phyloP scores from a whole-genome alignment of 768 basidiomycete species.

The Ephemerocybe angulata region DNA sequence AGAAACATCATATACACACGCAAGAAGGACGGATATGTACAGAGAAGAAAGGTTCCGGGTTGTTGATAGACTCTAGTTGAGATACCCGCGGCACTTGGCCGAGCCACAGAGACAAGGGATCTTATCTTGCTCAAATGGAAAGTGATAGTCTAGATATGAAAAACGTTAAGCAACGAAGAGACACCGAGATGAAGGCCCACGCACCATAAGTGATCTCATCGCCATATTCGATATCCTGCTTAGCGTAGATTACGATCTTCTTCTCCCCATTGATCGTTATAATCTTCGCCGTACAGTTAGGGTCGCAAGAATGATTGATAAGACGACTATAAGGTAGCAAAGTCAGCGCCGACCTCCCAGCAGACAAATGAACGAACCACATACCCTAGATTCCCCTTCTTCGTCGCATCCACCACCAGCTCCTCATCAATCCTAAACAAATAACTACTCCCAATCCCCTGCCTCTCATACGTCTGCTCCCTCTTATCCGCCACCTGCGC shows the following conservation, averaged over 20 bases:
- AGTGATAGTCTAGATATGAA: constrained; percentile 80
- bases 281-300: constrained; percentile 88
- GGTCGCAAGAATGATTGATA: constrained; percentile 98
- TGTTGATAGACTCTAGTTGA: constrained; percentile 67
- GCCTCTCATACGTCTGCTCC: constrained; percentile 94
- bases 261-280: constrained; percentile 89
- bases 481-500: constrained; percentile 95
- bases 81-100: constrained; percentile 87
- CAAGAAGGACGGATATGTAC: neutral
- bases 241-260: constrained; percentile 99
- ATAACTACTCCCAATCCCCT: constrained; percentile 97
- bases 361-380: constrained; percentile 29
- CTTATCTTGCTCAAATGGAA: constrained; percentile 98
- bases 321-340: constrained; percentile 59
- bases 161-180: neutral
- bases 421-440: constrained; percentile 98
- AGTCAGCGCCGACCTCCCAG: constrained; percentile 9
- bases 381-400: constrained; percentile 97
- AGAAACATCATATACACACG: neutral
- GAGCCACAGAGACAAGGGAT: constrained; percentile 92
- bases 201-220: constrained; percentile 96
- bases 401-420: constrained; percentile 96
- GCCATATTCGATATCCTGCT: constrained; percentile 91
- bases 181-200: constrained; percentile 23
- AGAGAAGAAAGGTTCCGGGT: constrained; percentile 7